Evolutionary conservation across 2,329 filamentous ascomycete species (phyloP), one percentile per base, ranked within the genome.

Genomic region (Capronia coronata): DNA sequence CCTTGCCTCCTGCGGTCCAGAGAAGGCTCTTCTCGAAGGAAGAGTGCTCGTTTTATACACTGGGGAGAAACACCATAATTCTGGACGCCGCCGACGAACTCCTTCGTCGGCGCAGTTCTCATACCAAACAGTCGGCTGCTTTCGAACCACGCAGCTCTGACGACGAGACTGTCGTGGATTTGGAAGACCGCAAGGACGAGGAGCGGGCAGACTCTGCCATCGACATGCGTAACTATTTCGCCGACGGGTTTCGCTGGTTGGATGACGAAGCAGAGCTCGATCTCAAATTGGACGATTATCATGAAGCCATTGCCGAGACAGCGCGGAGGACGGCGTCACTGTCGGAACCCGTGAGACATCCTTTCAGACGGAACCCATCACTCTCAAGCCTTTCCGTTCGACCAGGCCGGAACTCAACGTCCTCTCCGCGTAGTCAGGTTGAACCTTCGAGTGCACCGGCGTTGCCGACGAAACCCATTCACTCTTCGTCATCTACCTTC

Each of bases 241-340:
- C 80, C 43, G 80, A 87, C 54, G 83, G 76, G 62, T 84, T 88
- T 58, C 75, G 81, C 42, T 87, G 84, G 83, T 70, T 88, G 21
- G 84, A 89, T 23, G 82, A 87, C 49, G 81, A 86, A 46, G 77
- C 83, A 14, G 78, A 85, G 45, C 70, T 90, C 25, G 84, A 90
- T 59, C 73, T 90, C 30, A 76, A 75, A 30, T 68, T 88, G 25
- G 82, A 87, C 62, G 82, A 87, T 62, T 86, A 87, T 61, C 82
- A 86, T 61, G 71, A 76, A 39, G 82, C 82, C 59, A 68, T 82
- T 27, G 73, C 67, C n/a, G 68, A 79, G 30, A 74, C 77, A 25
- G 68, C 75, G 18, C 54, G 54, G 16, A 45, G 48, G 10, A 54
- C 48, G n/a, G 54, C 68, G 68, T 52, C 67, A 21, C 39, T 46